Evolutionary conservation across 345 rosid species (phyloP).

Genomic region (Rubroshorea leprosula): DNA sequence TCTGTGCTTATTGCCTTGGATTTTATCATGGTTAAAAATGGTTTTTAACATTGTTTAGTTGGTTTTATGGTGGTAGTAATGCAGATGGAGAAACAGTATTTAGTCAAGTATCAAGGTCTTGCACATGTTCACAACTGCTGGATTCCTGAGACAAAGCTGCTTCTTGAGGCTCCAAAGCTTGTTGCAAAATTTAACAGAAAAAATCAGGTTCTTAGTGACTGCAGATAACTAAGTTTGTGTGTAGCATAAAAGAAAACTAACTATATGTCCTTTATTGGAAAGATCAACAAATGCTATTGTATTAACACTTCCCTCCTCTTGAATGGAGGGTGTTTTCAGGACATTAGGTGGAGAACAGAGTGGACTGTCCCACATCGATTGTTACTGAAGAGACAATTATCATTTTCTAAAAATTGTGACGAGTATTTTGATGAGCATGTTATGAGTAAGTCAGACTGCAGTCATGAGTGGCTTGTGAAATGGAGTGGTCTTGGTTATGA

Average conservation of each 20-base stretch:
- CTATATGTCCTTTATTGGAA: no score
- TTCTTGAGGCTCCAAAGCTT: slow-evolving; percentile 34
- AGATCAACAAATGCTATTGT: no score
- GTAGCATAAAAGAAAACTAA: no score
- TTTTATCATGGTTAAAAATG: neutral
- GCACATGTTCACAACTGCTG: slow-evolving; percentile 58
- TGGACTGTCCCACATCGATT: slow-evolving; percentile 46
- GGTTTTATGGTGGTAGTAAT: slow-evolving; percentile 18
- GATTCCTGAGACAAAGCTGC: slow-evolving; percentile 39
- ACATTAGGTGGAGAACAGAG: slow-evolving; percentile 30
- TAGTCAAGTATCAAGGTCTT: slow-evolving; percentile 50
- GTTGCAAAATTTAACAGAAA: slow-evolving; percentile 33
- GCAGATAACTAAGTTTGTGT: no score
- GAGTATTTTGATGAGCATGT: slow-evolving; percentile 5
- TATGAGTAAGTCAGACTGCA: slow-evolving; percentile 15
- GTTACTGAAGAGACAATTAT: slow-evolving; percentile 28
- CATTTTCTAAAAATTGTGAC: slow-evolving; percentile 16
- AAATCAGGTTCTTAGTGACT: slow-evolving; percentile 33
- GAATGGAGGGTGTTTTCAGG: no score
- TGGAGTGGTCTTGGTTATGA: slow-evolving; percentile 58
- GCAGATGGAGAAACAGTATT: slow-evolving; percentile 32
- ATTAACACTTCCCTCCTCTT: no score
- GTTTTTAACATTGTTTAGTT: slow-evolving; percentile 1
- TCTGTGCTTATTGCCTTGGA: neutral
- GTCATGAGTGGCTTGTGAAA: slow-evolving; percentile 55